Base-by-base conservation (phyloP, 768 basidiomycete genomes). In the Rhizopogon vesiculosus region DNA sequence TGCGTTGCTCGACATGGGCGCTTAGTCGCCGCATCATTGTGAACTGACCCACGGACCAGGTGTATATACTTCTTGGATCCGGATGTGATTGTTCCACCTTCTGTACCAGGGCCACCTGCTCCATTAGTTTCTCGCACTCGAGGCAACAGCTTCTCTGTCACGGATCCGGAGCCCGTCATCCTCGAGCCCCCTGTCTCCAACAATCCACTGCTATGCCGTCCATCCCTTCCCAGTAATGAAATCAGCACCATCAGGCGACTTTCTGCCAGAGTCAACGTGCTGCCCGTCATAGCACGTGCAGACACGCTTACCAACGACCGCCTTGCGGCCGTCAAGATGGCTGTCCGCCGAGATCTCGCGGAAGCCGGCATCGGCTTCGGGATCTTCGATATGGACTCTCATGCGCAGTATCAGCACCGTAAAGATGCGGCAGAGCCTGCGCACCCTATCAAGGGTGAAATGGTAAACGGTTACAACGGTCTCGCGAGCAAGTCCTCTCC, bases 51-150 rank as follows among this genome's bases (percentile, higher is more conserved):
- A 33, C 56, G 61, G 51, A 60, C 54, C 72, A 91, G 90, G 57
- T 92, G 90, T 64, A 84, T 93, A 56, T 93, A 93, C 74, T 89
- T 93, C 73, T 75, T 93, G 72, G 88, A 92, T 78, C 91, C 91
- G 53, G 87, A 89, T 76, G 68, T 78, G 68, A 89, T 92, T 62
- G 78, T 89, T 56, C 87, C 88, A 54, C 86, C 85, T 35, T 77
- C 82, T 54, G 82, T 84, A 43, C 76, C 86, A 59, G 80, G 79
- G 22, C 86, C 83, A 42, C 84, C 86, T 56, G 84, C 77, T 43
- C 87, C 88, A 42, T 76, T 83, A 59, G 80, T 87, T 60, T 75
- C 86, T 61, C 82, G 89, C 58, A 71, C 86, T 46, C 88, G 85
- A 61, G 80, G 79, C 59, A 84, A 79, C 74, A 88, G 82, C 71